phyloP scores from a whole-genome alignment of 441 rosid genomes.

The Populus hybrid region DNA sequence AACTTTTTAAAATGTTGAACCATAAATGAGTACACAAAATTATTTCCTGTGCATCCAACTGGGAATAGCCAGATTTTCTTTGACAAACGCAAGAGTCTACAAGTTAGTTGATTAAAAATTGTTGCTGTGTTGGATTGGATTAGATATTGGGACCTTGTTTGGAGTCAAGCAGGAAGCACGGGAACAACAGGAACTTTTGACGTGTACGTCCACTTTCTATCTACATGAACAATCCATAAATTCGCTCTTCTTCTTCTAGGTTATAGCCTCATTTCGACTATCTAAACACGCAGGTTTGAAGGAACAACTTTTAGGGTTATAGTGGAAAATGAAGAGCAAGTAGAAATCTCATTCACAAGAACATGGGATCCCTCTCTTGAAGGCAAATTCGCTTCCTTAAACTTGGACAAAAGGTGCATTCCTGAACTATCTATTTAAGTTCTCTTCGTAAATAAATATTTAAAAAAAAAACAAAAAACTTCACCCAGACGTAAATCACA shows the following conservation, averaged over 20 bases:
- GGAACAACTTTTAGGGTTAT: slow-evolving; percentile 59
- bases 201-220: slow-evolving; percentile 31
- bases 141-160: slow-evolving; percentile 94
- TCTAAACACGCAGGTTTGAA: slow-evolving; percentile 40
- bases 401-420: slow-evolving; percentile 72
- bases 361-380: slow-evolving; percentile 60
- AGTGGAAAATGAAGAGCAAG: slow-evolving; percentile 62
- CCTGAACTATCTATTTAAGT: neutral
- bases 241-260: neutral
- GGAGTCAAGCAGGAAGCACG: slow-evolving; percentile 53
- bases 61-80: neutral
- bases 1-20: neutral
- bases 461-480: too few relatives aligned
- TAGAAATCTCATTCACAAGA: slow-evolving; percentile 79
- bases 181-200: slow-evolving; percentile 58
- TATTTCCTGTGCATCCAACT: too few relatives aligned
- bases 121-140: neutral
- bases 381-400: slow-evolving; percentile 50
- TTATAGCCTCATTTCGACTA: neutral
- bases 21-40: too few relatives aligned
- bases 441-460: neutral
- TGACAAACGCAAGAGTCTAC: too few relatives aligned
- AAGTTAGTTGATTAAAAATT: neutral
- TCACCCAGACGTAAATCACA: neutral
- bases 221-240: neutral